Evolutionary conservation across 2,329 filamentous ascomycete genomes (phyloP).

Genomic region (Diaporthe humulicola): DNA sequence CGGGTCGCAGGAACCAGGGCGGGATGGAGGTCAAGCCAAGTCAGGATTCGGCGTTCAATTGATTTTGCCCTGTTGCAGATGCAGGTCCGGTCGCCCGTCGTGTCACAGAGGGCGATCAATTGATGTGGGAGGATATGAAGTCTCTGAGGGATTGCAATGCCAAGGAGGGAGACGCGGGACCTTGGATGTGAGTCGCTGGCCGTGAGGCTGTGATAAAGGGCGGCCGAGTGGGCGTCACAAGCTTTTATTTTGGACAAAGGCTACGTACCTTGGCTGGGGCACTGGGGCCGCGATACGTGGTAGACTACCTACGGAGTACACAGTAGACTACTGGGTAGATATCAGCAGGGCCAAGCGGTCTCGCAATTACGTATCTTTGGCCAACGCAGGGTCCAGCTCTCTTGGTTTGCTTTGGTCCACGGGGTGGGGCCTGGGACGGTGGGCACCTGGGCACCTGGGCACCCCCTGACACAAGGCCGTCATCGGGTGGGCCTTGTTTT

Average conservation of each 20-base stretch:
- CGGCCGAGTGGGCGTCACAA: constrained; percentile 29
- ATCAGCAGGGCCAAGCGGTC: background rate
- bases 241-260: constrained; percentile 34
- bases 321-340: too few relatives aligned
- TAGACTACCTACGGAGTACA: too few relatives aligned
- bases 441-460: background rate
- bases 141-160: background rate
- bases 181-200: constrained; percentile 5
- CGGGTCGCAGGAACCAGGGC: background rate
- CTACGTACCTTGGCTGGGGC: background rate
- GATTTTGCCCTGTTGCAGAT: background rate
- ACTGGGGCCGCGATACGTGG: background rate
- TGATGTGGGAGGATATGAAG: background rate
- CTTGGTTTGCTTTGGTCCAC: background rate
- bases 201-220: constrained; percentile 5
- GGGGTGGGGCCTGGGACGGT: background rate
- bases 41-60: background rate
- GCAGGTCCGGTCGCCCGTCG: background rate
- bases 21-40: background rate
- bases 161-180: background rate
- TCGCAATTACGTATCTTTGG: constrained; percentile 15
- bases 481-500: constrained; percentile 16
- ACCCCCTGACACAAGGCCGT: constrained; percentile 17
- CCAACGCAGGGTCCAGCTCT: constrained; percentile 10
- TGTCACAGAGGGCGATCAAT: background rate